Evolutionary conservation across 352 stramenopile genomes (phyloP).

Genomic region (Phytopythium chamaehyphon): DNA sequence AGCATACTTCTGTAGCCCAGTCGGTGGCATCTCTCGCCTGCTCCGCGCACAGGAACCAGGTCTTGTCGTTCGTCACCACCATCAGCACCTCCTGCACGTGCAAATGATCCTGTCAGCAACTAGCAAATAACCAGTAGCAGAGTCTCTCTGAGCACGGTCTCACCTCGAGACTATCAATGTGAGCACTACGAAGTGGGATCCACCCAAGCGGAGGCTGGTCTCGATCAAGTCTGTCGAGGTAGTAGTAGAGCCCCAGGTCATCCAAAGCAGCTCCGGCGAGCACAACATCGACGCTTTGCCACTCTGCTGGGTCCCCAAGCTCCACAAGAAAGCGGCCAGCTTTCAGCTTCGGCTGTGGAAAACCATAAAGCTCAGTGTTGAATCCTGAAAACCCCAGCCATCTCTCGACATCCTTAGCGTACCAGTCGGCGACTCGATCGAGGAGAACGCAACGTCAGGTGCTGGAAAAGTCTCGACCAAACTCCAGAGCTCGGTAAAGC

Average conservation of each 20-base stretch:
- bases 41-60: conserved; percentile 76
- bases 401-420: not conserved
- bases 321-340: conserved; percentile 52
- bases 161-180: conserved; percentile 64
- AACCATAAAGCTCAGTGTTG: not conserved
- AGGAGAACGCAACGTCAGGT: conserved; percentile 26
- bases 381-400: not conserved
- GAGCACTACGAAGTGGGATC: conserved; percentile 56
- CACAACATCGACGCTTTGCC: conserved; percentile 60
- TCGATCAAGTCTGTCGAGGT: conserved; percentile 32
- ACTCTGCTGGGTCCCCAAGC: conserved; percentile 41
- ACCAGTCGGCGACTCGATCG: conserved; percentile 42
- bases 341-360: conserved; percentile 54
- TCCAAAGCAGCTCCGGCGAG: conserved; percentile 44
- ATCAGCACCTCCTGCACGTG: conserved; percentile 57
- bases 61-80: conserved; percentile 71
- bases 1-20: conserved; percentile 60
- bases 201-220: conserved; percentile 30
- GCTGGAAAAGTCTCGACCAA: conserved; percentile 52
- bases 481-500: conserved; percentile 12
- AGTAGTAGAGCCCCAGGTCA: conserved; percentile 73
- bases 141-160: not conserved
- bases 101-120: not conserved
- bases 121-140: not conserved
- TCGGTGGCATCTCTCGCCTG: conserved; percentile 47